Evolutionary conservation across 441 rosid species (phyloP).

Genomic region (Theobroma grandiflorum): DNA sequence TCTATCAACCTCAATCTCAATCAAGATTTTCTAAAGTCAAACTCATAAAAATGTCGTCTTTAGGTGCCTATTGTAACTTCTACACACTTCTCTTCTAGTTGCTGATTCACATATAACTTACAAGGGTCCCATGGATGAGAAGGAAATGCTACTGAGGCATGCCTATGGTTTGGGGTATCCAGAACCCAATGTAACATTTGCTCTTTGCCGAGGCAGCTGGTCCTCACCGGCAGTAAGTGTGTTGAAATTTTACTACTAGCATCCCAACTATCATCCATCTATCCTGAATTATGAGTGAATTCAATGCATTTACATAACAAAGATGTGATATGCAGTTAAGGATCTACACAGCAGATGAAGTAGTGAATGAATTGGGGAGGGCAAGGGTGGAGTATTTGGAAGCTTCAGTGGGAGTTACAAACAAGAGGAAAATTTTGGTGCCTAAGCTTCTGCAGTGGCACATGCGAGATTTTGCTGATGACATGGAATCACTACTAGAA

Average conservation of each 20-base stretch:
- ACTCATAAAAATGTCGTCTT: background rate
- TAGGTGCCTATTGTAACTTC: background rate
- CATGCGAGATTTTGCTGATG: conserved; percentile 92
- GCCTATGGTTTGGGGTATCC: conserved; percentile 88
- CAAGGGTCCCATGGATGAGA: conserved; percentile 72
- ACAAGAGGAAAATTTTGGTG: conserved; percentile 79
- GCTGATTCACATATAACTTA: conserved; percentile 25
- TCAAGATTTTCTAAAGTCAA: background rate
- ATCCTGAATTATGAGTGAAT: background rate
- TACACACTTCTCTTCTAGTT: background rate
- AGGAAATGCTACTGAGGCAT: conserved; percentile 75
- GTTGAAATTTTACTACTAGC: background rate
- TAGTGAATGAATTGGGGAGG: conserved; percentile 70
- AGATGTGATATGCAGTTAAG: conserved; percentile 60
- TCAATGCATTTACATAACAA: conserved; percentile 7
- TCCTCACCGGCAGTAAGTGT: conserved; percentile 91
- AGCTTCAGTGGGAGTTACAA: conserved; percentile 78
- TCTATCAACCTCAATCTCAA: background rate
- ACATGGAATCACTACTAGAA: conserved; percentile 77
- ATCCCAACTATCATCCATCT: background rate
- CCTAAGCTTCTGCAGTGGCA: conserved; percentile 92
- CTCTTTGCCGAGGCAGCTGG: conserved; percentile 91
- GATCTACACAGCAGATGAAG: conserved; percentile 74
- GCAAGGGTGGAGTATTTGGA: conserved; percentile 83
- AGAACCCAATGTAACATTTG: conserved; percentile 89